Base-by-base conservation (phyloP, 148 eudicot genomes). In the Salicornia ramosissima region DNA sequence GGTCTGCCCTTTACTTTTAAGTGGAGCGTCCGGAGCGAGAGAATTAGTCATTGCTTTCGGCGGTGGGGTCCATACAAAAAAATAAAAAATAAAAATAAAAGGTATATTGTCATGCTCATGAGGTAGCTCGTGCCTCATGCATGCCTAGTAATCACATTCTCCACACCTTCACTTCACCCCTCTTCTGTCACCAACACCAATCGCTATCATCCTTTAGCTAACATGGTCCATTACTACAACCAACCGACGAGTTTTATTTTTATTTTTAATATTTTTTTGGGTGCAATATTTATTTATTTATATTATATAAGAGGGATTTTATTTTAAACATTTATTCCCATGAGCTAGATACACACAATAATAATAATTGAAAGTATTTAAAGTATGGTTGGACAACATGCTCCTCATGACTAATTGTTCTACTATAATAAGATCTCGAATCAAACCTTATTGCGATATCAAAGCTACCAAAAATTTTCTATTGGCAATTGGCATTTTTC, bases 101-200 rank as follows among this genome's bases (percentile, higher is more conserved):
- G 26, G 40, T 63, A 49, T 18, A 34, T 60, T 19, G 63, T 60
- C 43, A 60, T 5, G 66, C 18, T 61, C 65, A 61, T 63, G 50
- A 63, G 18, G 29, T 39, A 21, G n/a, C 50, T 63, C 30, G 67
- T 34, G 65, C 22, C 53, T 64, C n/a, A 65, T 30, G 31, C n/a
- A 65, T 30, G 31, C 40, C 55, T 50, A 29, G 25, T 5, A 45
- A 67, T 50, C 18, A 21, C 58, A 40, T 25, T 39, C 30, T 68
- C 71, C 60, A 28, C 71, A 2, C 45, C 34, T 53, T 34, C 61
- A 54, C 71, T 54, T 36, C 62, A 36, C 50, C 18, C 45, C 15
- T 10, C 10, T n/a, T 16, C 33, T 36, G 50, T 68, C 71, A n/a
- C n/a, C n/a, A n/a, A n/a, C n/a, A n/a, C n/a, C n/a, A n/a, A n/a